Evolutionary conservation across 2,329 filamentous ascomycete species (phyloP), one percentile per base, ranked within the genome.

Genomic region (Colletotrichum simmondsii): DNA sequence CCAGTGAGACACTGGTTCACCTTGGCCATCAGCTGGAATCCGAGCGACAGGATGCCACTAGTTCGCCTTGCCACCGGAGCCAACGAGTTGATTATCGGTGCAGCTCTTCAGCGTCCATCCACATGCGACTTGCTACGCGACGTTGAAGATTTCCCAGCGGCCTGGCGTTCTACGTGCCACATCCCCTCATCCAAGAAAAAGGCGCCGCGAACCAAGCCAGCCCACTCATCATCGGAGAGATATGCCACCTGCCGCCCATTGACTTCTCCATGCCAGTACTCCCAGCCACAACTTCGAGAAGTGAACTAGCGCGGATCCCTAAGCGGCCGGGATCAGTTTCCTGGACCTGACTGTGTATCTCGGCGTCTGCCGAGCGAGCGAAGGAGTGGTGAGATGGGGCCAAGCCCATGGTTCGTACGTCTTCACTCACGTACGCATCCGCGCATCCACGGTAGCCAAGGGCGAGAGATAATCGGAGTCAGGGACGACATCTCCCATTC

Each of bases 261-360:
- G 35, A 37, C 8, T 35, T 32, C 30, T 19, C 28, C 30, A 22
- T 35, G n/a, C 28, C 60, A 32, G 42, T 32, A n/a, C 54, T 35
- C 42, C 30, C 58, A 68, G 57, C 64, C 58, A 67, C 46, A 49
- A 35, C 65, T 72, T 72, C 65, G 65, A 72, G 65, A 72, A 72
- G 37, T 22, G 53, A 46, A 16, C 59, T 63, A 63, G 69, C 28
- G 52, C 14, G 5, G 19, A 28, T 26, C 32, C 12, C 8, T 8
- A 37, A n/a, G 37, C 49, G n/a, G 42, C 61, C 26, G 22, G 28
- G 30, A 35, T 28, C 49, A 30, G 12, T n/a, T 32, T 12, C 11
- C 49, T 22, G n/a, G 46, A 8, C 22, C 11, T 56, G 22, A 11
- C 53, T 7, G 22, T 16, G 22, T 56, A 24, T 14, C 26, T 30